These are phyloP conservation scores for Effrenium voratum DNA, from an alignment of 73 alveolate species.

Conservation along the genomic window DNA sequence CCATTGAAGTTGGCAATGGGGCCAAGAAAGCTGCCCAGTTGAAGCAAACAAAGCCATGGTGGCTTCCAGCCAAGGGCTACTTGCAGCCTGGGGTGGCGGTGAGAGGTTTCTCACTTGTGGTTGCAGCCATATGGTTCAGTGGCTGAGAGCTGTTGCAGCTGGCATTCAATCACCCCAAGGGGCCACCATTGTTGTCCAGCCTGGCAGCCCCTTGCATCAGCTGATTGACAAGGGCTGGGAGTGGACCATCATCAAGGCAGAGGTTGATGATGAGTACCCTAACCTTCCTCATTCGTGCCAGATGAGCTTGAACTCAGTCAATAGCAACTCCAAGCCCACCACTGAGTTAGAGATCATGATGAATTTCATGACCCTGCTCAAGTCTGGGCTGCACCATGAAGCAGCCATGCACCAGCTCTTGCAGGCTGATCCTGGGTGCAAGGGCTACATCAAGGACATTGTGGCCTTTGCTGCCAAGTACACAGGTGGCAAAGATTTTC, in stretches of 20 bases:
- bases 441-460: not conserved
- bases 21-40: not conserved
- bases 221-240: not conserved
- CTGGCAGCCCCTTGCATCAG: conserved; percentile 10
- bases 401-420: not conserved
- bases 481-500: conserved; percentile 8
- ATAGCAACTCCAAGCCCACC: not conserved
- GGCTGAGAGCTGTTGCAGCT: not conserved
- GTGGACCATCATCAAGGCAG: conserved; percentile 16
- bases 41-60: not conserved
- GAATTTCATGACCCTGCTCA: not conserved
- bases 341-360: conserved; percentile 26
- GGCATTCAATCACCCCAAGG: conserved; percentile 18
- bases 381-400: not conserved
- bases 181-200: not conserved
- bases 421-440: not conserved
- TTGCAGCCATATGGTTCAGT: not conserved
- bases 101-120: not conserved
- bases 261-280: too few species aligned
- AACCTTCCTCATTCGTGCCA: not conserved
- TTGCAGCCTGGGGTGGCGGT: not conserved
- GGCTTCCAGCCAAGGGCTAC: not conserved
- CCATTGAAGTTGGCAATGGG: not conserved
- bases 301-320: conserved; percentile 12
- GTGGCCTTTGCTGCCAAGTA: not conserved